Conservation (phyloP, 2,329 filamentous ascomycete genomes). For the Talaromyces funiculosus region DNA sequence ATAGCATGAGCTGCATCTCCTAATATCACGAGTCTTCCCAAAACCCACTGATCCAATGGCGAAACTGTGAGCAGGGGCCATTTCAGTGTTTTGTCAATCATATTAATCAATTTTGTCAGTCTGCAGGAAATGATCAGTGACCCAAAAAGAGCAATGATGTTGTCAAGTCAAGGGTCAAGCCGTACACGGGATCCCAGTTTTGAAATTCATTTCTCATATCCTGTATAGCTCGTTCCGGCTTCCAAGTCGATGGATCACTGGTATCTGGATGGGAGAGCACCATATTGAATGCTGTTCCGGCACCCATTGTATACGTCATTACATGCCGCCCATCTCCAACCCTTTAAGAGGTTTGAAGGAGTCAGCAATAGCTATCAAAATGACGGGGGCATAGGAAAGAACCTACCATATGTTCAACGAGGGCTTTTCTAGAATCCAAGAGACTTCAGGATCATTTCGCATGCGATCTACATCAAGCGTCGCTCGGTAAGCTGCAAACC, state of each 20-base stretch:
- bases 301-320: slow-evolving; percentile 56
- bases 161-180: too few relatives aligned
- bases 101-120: slow-evolving; percentile 31
- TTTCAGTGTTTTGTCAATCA: slow-evolving; percentile 58
- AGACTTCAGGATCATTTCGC: slow-evolving; percentile 28
- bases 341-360: neutral
- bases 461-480: slow-evolving; percentile 37
- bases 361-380: neutral
- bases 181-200: slow-evolving; percentile 56
- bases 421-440: slow-evolving; percentile 38
- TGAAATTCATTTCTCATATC: slow-evolving; percentile 47
- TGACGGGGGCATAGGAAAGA: too few relatives aligned
- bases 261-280: slow-evolving; percentile 62
- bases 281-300: slow-evolving; percentile 56
- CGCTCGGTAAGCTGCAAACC: slow-evolving; percentile 41
- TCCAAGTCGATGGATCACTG: slow-evolving; percentile 50
- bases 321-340: slow-evolving; percentile 57
- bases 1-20: slow-evolving; percentile 62
- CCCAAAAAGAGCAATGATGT: too few relatives aligned
- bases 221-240: slow-evolving; percentile 40
- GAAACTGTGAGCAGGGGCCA: slow-evolving; percentile 58
- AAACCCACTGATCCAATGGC: slow-evolving; percentile 44
- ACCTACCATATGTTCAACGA: slow-evolving; percentile 37
- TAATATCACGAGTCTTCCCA: slow-evolving; percentile 17
- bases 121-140: slow-evolving; percentile 8